Conservation (phyloP, 306 rosid genomes). For the Alnus glutinosa region DNA sequence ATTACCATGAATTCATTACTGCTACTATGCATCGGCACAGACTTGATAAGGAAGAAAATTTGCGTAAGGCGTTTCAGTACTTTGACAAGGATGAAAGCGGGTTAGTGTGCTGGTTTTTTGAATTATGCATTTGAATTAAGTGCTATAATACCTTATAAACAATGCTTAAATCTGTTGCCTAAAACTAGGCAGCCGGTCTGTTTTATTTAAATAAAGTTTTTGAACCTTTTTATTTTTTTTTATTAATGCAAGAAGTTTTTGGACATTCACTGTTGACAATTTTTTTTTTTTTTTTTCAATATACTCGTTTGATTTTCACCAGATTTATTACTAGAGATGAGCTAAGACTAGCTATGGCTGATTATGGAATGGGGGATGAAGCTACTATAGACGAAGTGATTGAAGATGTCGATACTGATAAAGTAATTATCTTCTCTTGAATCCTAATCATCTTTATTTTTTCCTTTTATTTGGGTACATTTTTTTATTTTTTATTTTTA, state of each 20-base stretch:
- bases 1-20: slow-evolving; percentile 76
- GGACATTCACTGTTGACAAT: too few species aligned
- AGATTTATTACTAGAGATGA: slow-evolving; percentile 90
- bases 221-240: too few species aligned
- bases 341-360: slow-evolving; percentile 16
- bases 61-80: slow-evolving; percentile 75
- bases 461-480: too few species aligned
- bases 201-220: too few species aligned
- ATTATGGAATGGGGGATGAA: slow-evolving; percentile 86
- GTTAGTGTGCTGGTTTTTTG: slow-evolving; percentile 30
- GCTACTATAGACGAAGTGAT: slow-evolving; percentile 78
- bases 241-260: too few species aligned
- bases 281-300: too few species aligned
- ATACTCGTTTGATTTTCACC: slow-evolving; percentile 17
- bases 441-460: background rate
- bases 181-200: background rate
- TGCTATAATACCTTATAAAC: background rate
- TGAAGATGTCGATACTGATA: slow-evolving; percentile 82
- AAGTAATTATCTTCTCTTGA: slow-evolving; percentile 36
- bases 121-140: background rate
- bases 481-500: too few species aligned
- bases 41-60: slow-evolving; percentile 76
- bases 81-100: slow-evolving; percentile 85
- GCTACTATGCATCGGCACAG: slow-evolving; percentile 94
- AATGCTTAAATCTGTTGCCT: background rate